Percentiles rank a stretch among this genome's conserved stretches.
Evolutionary conservation across 805 yeast species (phyloP).

Genomic region (Suhomyces sp.): DNA sequence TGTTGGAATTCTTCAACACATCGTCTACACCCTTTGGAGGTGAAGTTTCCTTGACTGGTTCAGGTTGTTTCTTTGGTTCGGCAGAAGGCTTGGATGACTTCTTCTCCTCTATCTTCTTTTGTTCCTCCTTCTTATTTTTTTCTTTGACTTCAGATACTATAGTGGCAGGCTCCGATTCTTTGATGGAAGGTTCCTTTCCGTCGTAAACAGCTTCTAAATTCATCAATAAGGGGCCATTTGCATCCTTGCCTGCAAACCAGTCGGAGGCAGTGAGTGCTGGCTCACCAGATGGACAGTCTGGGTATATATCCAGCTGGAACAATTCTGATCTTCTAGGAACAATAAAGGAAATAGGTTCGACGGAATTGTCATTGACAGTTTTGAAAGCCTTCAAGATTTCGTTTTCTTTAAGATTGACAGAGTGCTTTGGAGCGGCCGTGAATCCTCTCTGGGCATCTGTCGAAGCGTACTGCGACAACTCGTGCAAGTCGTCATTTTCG

Average conservation of each 20-base stretch:
- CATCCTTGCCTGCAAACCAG: constrained; percentile 74
- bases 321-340: constrained; percentile 94
- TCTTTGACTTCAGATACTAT: constrained; percentile 25
- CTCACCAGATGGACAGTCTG: constrained; percentile 78
- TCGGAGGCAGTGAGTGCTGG: constrained; percentile 80
- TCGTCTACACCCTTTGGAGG: constrained; percentile 31
- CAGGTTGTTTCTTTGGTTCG: constrained; percentile 5
- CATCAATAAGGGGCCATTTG: constrained; percentile 78
- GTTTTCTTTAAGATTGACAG: constrained; percentile 74
- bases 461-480: constrained; percentile 85
- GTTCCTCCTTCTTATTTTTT: constrained; percentile 18
- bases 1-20: constrained; percentile 33
- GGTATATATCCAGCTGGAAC: constrained; percentile 90
- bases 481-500: constrained; percentile 76
- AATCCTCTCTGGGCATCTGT: constrained; percentile 95
- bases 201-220: constrained; percentile 76
- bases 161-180: constrained; percentile 37
- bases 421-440: constrained; percentile 82
- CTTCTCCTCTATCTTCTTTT: constrained; percentile 13
- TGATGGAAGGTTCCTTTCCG: constrained; percentile 58
- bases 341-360: constrained; percentile 89
- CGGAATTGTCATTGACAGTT: constrained; percentile 76
- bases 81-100: constrained; percentile 1
- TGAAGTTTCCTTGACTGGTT: constrained; percentile 8
- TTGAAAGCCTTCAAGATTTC: constrained; percentile 83